Percentiles rank a stretch among this genome's conserved stretches.
phyloP scores from a whole-genome alignment of 1,139 yeast genomes.

The Saccharomyces hybrid region DNA sequence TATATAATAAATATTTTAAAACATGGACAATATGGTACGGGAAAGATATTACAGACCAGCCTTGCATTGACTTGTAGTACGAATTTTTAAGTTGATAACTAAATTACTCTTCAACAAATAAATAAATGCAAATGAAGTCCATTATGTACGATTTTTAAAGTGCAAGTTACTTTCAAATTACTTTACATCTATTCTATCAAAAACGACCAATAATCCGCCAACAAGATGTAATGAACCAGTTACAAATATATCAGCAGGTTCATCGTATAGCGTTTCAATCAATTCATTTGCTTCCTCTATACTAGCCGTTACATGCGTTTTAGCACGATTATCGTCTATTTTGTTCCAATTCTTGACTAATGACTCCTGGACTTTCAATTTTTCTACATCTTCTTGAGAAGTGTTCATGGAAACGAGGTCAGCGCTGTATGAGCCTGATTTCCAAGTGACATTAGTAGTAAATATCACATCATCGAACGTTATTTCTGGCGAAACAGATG shows the following conservation, averaged over 20 bases:
- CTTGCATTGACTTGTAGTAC: constrained; percentile 31
- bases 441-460: constrained; percentile 89
- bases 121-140: not conserved
- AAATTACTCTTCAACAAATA: constrained; percentile 3
- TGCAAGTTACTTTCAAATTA: not conserved
- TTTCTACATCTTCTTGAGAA: constrained; percentile 67
- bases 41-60: constrained; percentile 57
- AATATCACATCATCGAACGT: constrained; percentile 71
- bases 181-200: constrained; percentile 38
- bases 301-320: constrained; percentile 55
- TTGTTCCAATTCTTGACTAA: constrained; percentile 63
- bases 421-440: constrained; percentile 67
- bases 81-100: not conserved
- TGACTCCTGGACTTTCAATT: constrained; percentile 69
- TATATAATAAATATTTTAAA: constrained; percentile 40
- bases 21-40: constrained; percentile 65
- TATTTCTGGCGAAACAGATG: constrained; percentile 34
- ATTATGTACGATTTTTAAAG: not conserved
- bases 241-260: constrained; percentile 65
- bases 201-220: constrained; percentile 85
- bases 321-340: constrained; percentile 37
- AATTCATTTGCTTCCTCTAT: constrained; percentile 67
- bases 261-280: constrained; percentile 31
- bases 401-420: constrained; percentile 83
- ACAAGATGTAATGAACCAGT: constrained; percentile 92